Evolutionary conservation across 148 eudicot species (phyloP).

Genomic region (Arctostaphylos glauca): DNA sequence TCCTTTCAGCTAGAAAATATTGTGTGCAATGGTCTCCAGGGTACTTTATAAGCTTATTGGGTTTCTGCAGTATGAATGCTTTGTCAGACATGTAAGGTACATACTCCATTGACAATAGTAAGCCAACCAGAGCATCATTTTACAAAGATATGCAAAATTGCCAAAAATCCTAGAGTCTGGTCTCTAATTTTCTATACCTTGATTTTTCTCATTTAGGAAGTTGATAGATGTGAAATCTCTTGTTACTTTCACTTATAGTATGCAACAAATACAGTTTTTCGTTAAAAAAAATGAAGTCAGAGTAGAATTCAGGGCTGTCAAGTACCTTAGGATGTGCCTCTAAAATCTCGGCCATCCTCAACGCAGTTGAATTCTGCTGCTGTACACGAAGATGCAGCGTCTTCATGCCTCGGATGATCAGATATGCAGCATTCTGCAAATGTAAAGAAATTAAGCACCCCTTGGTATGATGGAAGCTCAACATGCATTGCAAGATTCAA

Average conservation of each 20-base stretch:
- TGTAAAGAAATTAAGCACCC: neutral
- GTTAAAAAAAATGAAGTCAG: neutral
- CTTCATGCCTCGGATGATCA: constrained; percentile 88
- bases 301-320: neutral
- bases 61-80: neutral
- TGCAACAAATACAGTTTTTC: neutral
- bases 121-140: neutral
- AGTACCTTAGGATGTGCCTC: constrained; percentile 95
- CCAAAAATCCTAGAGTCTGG: neutral
- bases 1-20: too few relatives aligned
- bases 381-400: constrained; percentile 86
- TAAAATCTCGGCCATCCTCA: constrained; percentile 89
- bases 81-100: neutral
- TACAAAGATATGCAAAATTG: neutral
- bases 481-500: neutral
- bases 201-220: neutral
- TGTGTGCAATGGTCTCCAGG: neutral
- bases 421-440: constrained; percentile 85
- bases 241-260: neutral
- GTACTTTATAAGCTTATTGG: neutral
- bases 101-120: neutral
- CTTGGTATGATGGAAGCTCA: neutral
- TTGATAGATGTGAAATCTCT: neutral
- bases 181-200: neutral
- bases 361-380: constrained; percentile 78